Base-by-base conservation (phyloP, 2,329 filamentous ascomycete genomes). In the Exophiala bonariae region DNA sequence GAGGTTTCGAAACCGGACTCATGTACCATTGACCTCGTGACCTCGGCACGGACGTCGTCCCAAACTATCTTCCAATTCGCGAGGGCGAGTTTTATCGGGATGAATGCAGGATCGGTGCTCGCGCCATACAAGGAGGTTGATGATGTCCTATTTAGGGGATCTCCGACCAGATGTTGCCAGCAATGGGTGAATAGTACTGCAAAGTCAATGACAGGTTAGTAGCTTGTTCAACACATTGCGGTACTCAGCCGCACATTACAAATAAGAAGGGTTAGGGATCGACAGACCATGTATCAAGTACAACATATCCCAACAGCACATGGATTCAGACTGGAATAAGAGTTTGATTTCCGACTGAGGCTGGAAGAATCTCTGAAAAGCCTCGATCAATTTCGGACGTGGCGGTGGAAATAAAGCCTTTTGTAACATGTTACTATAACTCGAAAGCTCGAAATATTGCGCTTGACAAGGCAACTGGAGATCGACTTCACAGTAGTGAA, bases 381-480 rank as follows among this genome's bases (percentile, higher is more conserved):
- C 68, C 32, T 69, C 64, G 20, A 59, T 65, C 11, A 70, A 50
- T 4, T 64, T 69, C 8, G 69, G 48, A 65, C 62, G 14, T 66
- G 66, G 13, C 56, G 60, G 22, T 23, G 53, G 53, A 30, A 51
- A 54, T 18, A 40, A 38, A 6, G 47, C 36, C 62, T 3, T 62
- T 61, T 33, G 70, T 63, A 34, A 60, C 52, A 49, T 72, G 69
- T 41, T 71, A 67, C 41, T 38, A 16, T 56, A 45, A 19, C 52
- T 72, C 65, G 18, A 59, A 43, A 19, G 65, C 63, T 42, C 58
- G 54, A 56, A 72, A 72, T 7, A 71, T 16, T 4, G 60, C 33
- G 72, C 65, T 37, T 69, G 61, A 41, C 66, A 72, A 2, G 70
- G 69, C 16, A 75, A 59, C 18, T 73, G 69, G 38, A 66, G 69